A percentile compares a stretch with the other conserved stretches of the same genome.
These are phyloP conservation scores for Yamadazyma scolyti DNA, from an alignment of 805 yeast genomes.

Conservation along the genomic window DNA sequence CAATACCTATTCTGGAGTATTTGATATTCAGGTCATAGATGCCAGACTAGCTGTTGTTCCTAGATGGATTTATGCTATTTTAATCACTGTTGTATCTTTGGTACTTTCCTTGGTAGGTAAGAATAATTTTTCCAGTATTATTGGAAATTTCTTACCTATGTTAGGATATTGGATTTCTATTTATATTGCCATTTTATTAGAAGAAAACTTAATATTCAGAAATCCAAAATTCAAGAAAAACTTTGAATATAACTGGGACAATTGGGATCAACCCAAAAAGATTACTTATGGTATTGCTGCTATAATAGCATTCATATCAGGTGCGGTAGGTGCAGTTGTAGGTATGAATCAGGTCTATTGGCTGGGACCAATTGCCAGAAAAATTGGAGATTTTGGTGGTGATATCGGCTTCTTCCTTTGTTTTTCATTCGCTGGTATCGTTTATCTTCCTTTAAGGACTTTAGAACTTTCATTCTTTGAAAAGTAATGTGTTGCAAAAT, in stretches of 20 bases:
- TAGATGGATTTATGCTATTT: conserved; percentile 35
- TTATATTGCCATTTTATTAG: conserved; percentile 30
- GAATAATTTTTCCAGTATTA: conserved; percentile 27
- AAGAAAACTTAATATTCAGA: conserved; percentile 33
- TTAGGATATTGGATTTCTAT: conserved; percentile 40
- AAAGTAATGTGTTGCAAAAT: too few relatives aligned
- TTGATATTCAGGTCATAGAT: conserved; percentile 31
- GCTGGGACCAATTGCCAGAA: conserved; percentile 32
- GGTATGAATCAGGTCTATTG: conserved; percentile 40
- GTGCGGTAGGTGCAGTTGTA: conserved; percentile 36
- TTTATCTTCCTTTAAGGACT: conserved; percentile 29
- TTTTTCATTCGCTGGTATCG: conserved; percentile 29
- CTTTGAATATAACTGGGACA: conserved; percentile 24
- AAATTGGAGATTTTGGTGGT: conserved; percentile 29
- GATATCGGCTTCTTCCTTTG: conserved; percentile 38
- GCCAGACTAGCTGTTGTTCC: conserved; percentile 25
- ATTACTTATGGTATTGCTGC: conserved; percentile 35
- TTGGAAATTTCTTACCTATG: conserved; percentile 39
- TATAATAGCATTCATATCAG: conserved; percentile 23
- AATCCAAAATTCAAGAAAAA: conserved; percentile 13
- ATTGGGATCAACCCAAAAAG: conserved; percentile 24
- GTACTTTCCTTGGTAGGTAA: conserved; percentile 31
- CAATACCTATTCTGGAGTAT: conserved; percentile 34
- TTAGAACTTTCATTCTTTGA: conserved; percentile 27
- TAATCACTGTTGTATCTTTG: conserved; percentile 28